These are phyloP conservation scores for Coemansia brasiliensis DNA, from an alignment of 192 early-diverging fungal species.

Conservation along the genomic window DNA sequence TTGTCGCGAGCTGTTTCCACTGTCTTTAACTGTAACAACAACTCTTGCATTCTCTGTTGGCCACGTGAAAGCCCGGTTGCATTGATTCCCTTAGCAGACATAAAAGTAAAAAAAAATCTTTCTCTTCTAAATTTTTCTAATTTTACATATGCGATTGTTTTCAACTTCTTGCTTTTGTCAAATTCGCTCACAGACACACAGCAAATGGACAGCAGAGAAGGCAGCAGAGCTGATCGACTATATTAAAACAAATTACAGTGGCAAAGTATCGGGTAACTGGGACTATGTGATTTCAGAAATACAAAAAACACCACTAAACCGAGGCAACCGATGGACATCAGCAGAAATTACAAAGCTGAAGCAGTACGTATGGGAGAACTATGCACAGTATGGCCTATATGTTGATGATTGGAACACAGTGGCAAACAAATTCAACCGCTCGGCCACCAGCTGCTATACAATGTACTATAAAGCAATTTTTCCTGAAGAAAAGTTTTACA, in stretches of 20 bases:
- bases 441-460: too few species aligned
- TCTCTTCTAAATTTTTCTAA: not conserved
- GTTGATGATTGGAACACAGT: too few species aligned
- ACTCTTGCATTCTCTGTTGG: not conserved
- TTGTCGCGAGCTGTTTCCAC: slow-evolving; percentile 21
- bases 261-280: slow-evolving; percentile 3
- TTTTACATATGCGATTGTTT: not conserved
- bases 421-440: too few species aligned
- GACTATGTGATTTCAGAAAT: too few species aligned
- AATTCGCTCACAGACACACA: not conserved
- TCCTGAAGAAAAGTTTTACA: too few species aligned
- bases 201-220: not conserved
- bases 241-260: not conserved
- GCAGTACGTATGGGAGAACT: too few species aligned
- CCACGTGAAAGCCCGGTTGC: not conserved
- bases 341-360: too few species aligned
- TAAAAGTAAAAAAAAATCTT: not conserved
- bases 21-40: slow-evolving; percentile 10
- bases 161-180: not conserved
- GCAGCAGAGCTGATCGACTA: not conserved
- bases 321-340: too few species aligned
- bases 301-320: too few species aligned
- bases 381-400: too few species aligned
- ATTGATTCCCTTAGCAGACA: not conserved
- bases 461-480: too few species aligned